Evolutionary conservation across 2,329 filamentous ascomycete genomes (phyloP).

Genomic region (Pseudogymnoascus sp.): DNA sequence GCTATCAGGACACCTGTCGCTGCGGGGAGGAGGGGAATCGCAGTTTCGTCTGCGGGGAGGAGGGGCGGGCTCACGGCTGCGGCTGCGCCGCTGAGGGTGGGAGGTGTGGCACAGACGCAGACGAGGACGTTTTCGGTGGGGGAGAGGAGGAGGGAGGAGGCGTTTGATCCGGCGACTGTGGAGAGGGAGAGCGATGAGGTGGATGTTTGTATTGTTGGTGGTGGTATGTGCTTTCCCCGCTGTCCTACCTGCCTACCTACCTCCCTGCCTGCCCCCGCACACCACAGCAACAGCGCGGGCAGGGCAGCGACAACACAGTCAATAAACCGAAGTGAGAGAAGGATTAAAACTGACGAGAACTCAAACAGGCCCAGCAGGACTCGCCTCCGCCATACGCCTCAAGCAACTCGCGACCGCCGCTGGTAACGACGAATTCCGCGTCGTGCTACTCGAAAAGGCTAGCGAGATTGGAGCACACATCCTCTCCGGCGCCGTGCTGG

Average conservation of each 20-base stretch:
- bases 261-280: not conserved
- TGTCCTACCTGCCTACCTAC: not conserved
- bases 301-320: not conserved
- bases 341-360: conserved; percentile 13
- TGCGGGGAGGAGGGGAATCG: not conserved
- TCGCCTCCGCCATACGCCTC: conserved; percentile 85
- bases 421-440: conserved; percentile 91
- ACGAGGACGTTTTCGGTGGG: not conserved
- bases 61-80: too few species aligned
- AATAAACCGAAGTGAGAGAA: not conserved
- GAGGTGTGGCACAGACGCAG: not conserved
- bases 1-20: not conserved
- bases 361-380: conserved; percentile 66
- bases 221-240: conserved; percentile 42
- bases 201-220: conserved; percentile 93
- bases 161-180: conserved; percentile 57
- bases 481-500: conserved; percentile 88
- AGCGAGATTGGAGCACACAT: conserved; percentile 93
- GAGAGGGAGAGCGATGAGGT: conserved; percentile 90
- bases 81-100: not conserved
- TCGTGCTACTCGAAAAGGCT: conserved; percentile 88
- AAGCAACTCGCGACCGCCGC: conserved; percentile 94
- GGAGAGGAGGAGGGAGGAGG: conserved; percentile 31
- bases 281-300: conserved; percentile 5
- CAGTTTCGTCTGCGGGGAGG: not conserved